Evolutionary conservation across 306 rosid genomes (phyloP), one percentile per base, ranked within the genome.

Genomic region (Psophocarpus tetragonolobus): DNA sequence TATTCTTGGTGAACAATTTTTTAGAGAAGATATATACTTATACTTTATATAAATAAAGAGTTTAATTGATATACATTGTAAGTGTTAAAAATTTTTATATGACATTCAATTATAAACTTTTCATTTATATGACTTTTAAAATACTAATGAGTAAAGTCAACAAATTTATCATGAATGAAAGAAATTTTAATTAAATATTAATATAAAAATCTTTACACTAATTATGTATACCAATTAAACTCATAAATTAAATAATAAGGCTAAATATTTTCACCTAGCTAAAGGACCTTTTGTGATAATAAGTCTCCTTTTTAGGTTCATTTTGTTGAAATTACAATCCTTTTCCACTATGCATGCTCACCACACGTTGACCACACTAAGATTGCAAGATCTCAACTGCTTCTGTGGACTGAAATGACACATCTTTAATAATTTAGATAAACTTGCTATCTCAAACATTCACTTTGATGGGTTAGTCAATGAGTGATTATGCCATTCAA

Each of bases 311-410:
- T 65, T 65, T 18, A 26, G 68, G 78, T 15, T 58, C 1, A 23
- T 39, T 53, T 71, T 0, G 4, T 12, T 30, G 20, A 6, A 75
- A 75, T 57, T 56, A 11, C 18, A 75, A 63, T 18, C 23, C 8
- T 41, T 18, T 18, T 63, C 47, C 13, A 9, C n/a, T 3, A 23
- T 44, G 4, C 12, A 58, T 23, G 58, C 30, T 30, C 57, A 41
- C 70, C 71, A 29, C 8, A 50, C 56, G 2, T 65, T 76, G 74
- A 76, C 81, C 36, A 35, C 9, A 18, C 0, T 3, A 11, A 30
- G 68, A 73, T 38, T 73, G 67, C 68, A 73, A 41, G 2, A 58
- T 74, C 68, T 18, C 30, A 76, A 51, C 74, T 18, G 57, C 81
- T 39, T 39, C 21, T n/a, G 56, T 24, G 57, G 61, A 62, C 24